Conservation (phyloP, 2,329 filamentous ascomycete species). For the Fonsecaea multimorphosa region DNA sequence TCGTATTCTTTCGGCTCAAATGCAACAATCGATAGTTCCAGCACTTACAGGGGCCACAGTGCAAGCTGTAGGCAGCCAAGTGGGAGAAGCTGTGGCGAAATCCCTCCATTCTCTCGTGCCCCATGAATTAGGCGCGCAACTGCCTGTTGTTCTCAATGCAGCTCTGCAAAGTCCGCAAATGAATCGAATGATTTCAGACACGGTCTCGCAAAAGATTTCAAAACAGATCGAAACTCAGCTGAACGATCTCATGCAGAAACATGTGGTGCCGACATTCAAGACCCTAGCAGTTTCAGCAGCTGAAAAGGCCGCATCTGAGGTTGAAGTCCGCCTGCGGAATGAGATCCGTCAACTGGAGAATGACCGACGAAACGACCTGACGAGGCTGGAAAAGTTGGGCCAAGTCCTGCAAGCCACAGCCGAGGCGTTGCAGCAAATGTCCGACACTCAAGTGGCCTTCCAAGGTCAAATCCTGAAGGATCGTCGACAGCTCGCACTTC, state of each 20-base stretch:
- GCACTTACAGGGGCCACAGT: conserved; percentile 71
- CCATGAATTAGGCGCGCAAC: conserved; percentile 71
- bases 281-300: conserved; percentile 69
- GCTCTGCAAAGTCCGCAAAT: conserved; percentile 77
- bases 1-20: conserved; percentile 76
- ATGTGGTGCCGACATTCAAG: conserved; percentile 70
- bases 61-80: conserved; percentile 72
- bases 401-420: conserved; percentile 60
- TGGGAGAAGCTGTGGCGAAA: conserved; percentile 71
- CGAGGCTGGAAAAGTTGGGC: conserved; percentile 67
- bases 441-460: conserved; percentile 50
- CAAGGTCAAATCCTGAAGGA: conserved; percentile 49
- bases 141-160: conserved; percentile 71
- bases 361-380: conserved; percentile 57
- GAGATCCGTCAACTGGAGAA: conserved; percentile 62
- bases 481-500: conserved; percentile 32
- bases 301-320: conserved; percentile 70
- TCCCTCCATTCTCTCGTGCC: conserved; percentile 71
- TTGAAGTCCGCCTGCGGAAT: conserved; percentile 65
- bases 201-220: conserved; percentile 70
- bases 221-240: conserved; percentile 74
- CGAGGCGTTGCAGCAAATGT: conserved; percentile 57
- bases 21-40: conserved; percentile 77
- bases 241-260: conserved; percentile 63
- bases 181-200: conserved; percentile 73